phyloP scores from a whole-genome alignment of 441 rosid species.

The Viola pubescens region DNA sequence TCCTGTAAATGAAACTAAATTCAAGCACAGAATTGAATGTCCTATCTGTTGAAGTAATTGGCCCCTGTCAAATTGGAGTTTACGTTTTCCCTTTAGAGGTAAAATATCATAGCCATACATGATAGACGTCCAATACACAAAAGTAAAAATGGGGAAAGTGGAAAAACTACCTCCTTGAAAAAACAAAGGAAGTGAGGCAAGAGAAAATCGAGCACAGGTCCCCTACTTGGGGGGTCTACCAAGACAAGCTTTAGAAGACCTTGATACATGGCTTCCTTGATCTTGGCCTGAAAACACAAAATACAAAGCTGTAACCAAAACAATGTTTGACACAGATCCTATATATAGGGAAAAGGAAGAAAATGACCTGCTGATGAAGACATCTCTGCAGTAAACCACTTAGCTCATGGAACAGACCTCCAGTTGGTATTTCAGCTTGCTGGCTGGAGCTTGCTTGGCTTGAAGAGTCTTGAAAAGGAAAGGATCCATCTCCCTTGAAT shows the following conservation, averaged over 20 bases:
- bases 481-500: slow-evolving; percentile 34
- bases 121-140: not conserved
- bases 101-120: not conserved
- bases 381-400: slow-evolving; percentile 76
- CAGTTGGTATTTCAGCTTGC: slow-evolving; percentile 44
- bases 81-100: slow-evolving; percentile 7
- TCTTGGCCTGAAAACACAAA: slow-evolving; percentile 43
- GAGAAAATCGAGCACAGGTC: slow-evolving; percentile 59
- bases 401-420: slow-evolving; percentile 55
- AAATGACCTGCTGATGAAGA: slow-evolving; percentile 63
- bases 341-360: slow-evolving; percentile 1
- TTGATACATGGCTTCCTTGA: slow-evolving; percentile 47
- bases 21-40: slow-evolving; percentile 5
- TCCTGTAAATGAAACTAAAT: slow-evolving; percentile 34
- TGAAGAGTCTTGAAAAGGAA: slow-evolving; percentile 66
- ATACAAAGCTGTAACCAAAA: slow-evolving; percentile 7
- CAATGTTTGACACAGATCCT: not conserved
- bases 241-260: slow-evolving; percentile 72
- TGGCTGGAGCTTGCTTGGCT: slow-evolving; percentile 90
- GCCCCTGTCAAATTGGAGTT: slow-evolving; percentile 5
- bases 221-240: slow-evolving; percentile 49
- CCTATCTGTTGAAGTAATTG: slow-evolving; percentile 2
- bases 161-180: slow-evolving; percentile 53
- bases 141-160: not conserved
- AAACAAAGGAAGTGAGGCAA: slow-evolving; percentile 63